Evolutionary conservation across 371 early-diverging fungal genomes (phyloP), one percentile per base, ranked within the genome.

Genomic region (Furculomyces boomerangus): DNA sequence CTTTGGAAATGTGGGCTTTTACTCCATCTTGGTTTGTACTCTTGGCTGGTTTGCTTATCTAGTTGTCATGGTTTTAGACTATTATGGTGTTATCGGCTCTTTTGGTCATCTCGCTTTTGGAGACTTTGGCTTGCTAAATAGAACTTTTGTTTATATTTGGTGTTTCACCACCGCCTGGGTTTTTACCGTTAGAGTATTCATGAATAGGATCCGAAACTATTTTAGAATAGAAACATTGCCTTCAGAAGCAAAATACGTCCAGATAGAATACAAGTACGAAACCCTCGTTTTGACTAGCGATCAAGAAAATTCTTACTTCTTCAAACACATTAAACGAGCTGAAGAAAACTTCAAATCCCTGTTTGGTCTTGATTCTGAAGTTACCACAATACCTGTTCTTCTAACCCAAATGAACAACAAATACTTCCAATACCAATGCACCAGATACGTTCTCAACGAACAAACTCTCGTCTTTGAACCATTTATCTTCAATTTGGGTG

Each of bases 341-440:
- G 58, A 53, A 29, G 48, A 59, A 30, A 5, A 5, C 0, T 13
- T 60, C 46, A 59, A 60, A 41, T 50, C 35, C 22, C 18, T 60
- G 5, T 43, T 65, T 27, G 64, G 66, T 20, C 53, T 58, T 50
- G 64, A 74, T 56, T 72, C 72, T 53, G 5, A 63, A 0, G 66
- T 74, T 29, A 57, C 66, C 18, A 71, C 76, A 1, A 60, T 57
- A 13, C 65, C 56, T 16, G 57, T 79, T 43, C 50, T 57, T 7
- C 41, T 57, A 14, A 78, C 82, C 2, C 56, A 53, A 24, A 61
- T 64, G 8, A 71, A 73, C 5, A 67, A 74, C 20, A 68, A 71
- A 29, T 88, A 78, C 71, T 83, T 88, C 65, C 73, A 74, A 29
- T 83, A 79, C 61, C 84, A 83, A 60, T 86, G 84, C 68, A 79